Conservation (phyloP, 495 filamentous ascomycete genomes). For the Daldinia decipiens region DNA sequence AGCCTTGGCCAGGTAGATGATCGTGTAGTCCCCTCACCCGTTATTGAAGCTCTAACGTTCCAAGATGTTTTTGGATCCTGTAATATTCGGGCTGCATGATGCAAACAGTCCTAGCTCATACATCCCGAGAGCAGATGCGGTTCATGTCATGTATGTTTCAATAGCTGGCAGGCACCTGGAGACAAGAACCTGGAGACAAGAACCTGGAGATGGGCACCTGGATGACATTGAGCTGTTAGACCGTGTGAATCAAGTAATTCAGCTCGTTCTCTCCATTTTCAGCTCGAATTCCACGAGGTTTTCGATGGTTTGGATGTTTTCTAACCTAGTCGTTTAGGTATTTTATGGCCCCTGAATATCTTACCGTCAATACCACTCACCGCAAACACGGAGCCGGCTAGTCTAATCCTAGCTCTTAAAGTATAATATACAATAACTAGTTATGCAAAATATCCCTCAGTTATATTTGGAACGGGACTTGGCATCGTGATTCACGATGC, state of each 20-base stretch:
- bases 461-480: slow-evolving; percentile 11
- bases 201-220: not conserved
- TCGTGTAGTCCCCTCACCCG: slow-evolving; percentile 17
- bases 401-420: not conserved
- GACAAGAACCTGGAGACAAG: too few species aligned
- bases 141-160: slow-evolving; percentile 5
- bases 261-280: not conserved
- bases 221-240: slow-evolving; percentile 10
- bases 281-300: not conserved
- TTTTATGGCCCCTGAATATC: slow-evolving; percentile 12
- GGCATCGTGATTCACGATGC: slow-evolving; percentile 22
- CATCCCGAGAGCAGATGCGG: not conserved
- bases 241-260: not conserved
- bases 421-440: too few species aligned
- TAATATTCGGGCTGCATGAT: not conserved
- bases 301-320: not conserved
- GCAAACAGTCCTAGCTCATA: not conserved
- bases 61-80: not conserved
- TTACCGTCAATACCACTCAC: not conserved
- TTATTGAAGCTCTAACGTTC: not conserved
- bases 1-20: not conserved
- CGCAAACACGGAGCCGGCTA: not conserved
- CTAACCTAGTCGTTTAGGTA: not conserved
- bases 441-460: slow-evolving; percentile 18
- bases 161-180: slow-evolving; percentile 11